Percentiles rank a stretch among this genome's conserved stretches.
phyloP scores from a whole-genome alignment of 2,329 filamentous ascomycete species.

The Penicillium sp. region DNA sequence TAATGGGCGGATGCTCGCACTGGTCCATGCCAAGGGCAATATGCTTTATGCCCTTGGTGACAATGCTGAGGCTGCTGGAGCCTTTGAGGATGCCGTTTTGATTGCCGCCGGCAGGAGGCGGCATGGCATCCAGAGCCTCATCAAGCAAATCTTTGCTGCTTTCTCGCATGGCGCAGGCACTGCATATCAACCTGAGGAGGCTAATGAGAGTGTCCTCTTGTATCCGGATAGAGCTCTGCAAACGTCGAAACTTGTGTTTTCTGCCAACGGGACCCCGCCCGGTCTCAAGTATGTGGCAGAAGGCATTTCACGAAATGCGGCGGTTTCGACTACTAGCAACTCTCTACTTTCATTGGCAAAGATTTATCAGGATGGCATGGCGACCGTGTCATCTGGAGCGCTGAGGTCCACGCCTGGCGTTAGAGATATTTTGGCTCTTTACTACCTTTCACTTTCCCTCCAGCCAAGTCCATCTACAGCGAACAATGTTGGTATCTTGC shows the following conservation, averaged over 20 bases:
- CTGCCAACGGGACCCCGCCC: constrained; percentile 71
- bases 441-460: constrained; percentile 90
- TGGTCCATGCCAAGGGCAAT: constrained; percentile 97
- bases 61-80: constrained; percentile 74
- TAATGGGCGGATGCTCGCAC: constrained; percentile 88
- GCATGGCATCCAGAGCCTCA: constrained; percentile 73
- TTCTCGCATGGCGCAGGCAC: constrained; percentile 54
- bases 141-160: constrained; percentile 72
- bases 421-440: constrained; percentile 87
- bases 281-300: constrained; percentile 73
- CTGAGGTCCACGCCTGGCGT: constrained; percentile 71
- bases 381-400: constrained; percentile 63
- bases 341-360: constrained; percentile 92
- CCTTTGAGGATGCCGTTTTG: constrained; percentile 92
- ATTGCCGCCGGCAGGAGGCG: constrained; percentile 76
- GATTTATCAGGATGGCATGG: constrained; percentile 96
- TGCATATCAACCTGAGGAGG: constrained; percentile 37
- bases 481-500: constrained; percentile 94
- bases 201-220: constrained; percentile 68
- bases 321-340: constrained; percentile 91
- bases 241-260: constrained; percentile 81
- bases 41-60: constrained; percentile 92
- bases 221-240: constrained; percentile 79
- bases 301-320: constrained; percentile 71
- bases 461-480: constrained; percentile 96